Conservation (phyloP, 257 asterid genomes). For the Jasminum sambac region DNA sequence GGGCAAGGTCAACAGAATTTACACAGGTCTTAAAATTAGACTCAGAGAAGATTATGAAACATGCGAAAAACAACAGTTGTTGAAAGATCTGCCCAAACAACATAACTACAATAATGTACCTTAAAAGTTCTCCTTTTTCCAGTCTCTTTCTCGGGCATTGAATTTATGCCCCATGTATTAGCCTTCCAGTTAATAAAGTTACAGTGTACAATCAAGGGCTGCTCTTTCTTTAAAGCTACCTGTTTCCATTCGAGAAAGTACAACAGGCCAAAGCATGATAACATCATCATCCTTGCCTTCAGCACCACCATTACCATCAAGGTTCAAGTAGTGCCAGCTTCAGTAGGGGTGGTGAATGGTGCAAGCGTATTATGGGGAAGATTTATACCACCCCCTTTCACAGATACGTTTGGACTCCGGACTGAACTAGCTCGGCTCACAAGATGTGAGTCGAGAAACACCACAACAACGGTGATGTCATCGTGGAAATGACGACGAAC, state of each 20-base stretch:
- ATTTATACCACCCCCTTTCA: constrained; percentile 54
- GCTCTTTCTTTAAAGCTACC: constrained; percentile 36
- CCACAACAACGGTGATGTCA: constrained; percentile 58
- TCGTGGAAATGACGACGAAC: constrained; percentile 74
- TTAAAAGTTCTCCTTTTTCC: background rate
- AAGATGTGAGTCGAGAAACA: constrained; percentile 59
- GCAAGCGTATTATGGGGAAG: constrained; percentile 37
- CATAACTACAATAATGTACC: constrained; percentile 1
- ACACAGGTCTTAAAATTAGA: background rate
- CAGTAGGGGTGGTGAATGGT: constrained; percentile 29
- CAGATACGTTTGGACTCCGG: constrained; percentile 42
- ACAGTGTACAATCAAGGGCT: constrained; percentile 41
- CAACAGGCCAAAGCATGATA: constrained; percentile 36
- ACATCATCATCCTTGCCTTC: background rate
- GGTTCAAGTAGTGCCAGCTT: constrained; percentile 32
- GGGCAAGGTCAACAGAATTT: background rate
- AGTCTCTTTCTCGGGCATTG: constrained; percentile 1
- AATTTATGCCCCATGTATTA: background rate
- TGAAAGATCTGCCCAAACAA: background rate
- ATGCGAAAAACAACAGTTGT: constrained; percentile 5
- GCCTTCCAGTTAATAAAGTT: constrained; percentile 30
- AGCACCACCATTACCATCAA: too few species aligned
- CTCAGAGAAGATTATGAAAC: background rate
- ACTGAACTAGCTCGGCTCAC: constrained; percentile 56
- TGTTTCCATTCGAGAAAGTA: constrained; percentile 41